Percentiles rank a stretch among this genome's conserved stretches.
Conservation (phyloP, 257 asterid genomes). For the Parsonsia alboflavescens region DNA sequence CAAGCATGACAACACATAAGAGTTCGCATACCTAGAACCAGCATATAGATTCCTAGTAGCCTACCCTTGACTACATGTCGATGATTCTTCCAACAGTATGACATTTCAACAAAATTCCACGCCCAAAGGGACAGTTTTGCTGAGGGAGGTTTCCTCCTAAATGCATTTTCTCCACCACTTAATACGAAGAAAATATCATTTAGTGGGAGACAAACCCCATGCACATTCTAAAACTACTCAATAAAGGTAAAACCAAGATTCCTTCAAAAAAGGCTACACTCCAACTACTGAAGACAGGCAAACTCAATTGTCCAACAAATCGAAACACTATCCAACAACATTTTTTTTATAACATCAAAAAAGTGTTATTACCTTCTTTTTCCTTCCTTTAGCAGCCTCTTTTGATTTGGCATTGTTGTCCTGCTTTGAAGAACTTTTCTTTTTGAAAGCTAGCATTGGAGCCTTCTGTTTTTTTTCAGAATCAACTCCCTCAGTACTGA, state of each 20-base stretch:
- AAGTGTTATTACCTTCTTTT: conserved; percentile 54
- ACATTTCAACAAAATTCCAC: not conserved
- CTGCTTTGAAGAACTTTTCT: conserved; percentile 45
- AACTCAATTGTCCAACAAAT: not conserved
- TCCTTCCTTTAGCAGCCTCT: conserved; percentile 61
- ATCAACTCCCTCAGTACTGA: conserved; percentile 35
- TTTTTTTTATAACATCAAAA: conserved; percentile 3
- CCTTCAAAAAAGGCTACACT: not conserved
- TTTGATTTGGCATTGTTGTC: conserved; percentile 48
- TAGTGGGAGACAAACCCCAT: too few relatives aligned
- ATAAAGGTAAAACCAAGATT: not conserved
- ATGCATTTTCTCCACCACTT: not conserved
- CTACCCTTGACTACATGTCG: not conserved
- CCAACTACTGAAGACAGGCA: not conserved
- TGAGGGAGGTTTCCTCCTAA: not conserved
- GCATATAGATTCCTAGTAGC: not conserved
- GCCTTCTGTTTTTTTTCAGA: conserved; percentile 33
- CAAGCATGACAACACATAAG: not conserved
- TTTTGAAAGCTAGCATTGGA: conserved; percentile 33
- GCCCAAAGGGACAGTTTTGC: not conserved
- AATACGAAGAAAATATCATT: not conserved
- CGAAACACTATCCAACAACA: conserved; percentile 3
- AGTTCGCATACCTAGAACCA: not conserved
- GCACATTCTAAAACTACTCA: not conserved
- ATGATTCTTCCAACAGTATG: not conserved